Percentiles rank a stretch among this genome's conserved stretches.
These are phyloP conservation scores for Lepidopterella palustris DNA, from an alignment of 495 filamentous ascomycete genomes.

Conservation along the genomic window DNA sequence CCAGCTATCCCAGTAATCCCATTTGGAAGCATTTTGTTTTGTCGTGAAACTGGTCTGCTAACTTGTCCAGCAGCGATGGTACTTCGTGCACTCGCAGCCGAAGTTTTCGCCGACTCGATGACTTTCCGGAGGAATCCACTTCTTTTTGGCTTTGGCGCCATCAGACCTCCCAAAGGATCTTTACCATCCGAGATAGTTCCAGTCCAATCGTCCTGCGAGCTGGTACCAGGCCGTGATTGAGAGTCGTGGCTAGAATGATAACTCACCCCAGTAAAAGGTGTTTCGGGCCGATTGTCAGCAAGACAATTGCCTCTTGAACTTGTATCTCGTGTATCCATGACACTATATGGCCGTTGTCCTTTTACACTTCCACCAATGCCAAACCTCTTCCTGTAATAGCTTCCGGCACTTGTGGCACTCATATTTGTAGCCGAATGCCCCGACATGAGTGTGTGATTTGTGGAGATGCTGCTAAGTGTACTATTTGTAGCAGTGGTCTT, in stretches of 20 bases:
- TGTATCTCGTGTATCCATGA: slow-evolving; percentile 40
- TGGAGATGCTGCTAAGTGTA: slow-evolving; percentile 68
- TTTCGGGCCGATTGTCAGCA: slow-evolving; percentile 37
- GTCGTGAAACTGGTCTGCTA: slow-evolving; percentile 24
- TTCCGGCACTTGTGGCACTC: slow-evolving; percentile 92
- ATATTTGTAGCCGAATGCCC: slow-evolving; percentile 82
- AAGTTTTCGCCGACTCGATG: slow-evolving; percentile 87
- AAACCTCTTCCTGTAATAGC: slow-evolving; percentile 66
- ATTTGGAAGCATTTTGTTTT: slow-evolving; percentile 6
- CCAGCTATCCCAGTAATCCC: slow-evolving; percentile 46
- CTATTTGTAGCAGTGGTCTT: slow-evolving; percentile 74
- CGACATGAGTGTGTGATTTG: slow-evolving; percentile 85
- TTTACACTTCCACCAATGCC: slow-evolving; percentile 29
- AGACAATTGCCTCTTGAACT: slow-evolving; percentile 34
- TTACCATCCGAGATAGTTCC: slow-evolving; percentile 43
- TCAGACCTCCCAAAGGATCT: slow-evolving; percentile 66
- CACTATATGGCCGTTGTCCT: slow-evolving; percentile 48
- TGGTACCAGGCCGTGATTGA: slow-evolving; percentile 37
- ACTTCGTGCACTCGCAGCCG: slow-evolving; percentile 80
- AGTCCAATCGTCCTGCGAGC: slow-evolving; percentile 42
- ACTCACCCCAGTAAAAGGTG: slow-evolving; percentile 59
- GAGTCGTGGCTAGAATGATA: slow-evolving; percentile 84
- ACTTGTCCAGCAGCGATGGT: slow-evolving; percentile 65
- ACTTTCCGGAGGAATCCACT: slow-evolving; percentile 95
- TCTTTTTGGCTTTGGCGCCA: slow-evolving; percentile 85